phyloP scores from a whole-genome alignment of 129 eudicot genomes.

The Centrapalus pauciflorus region DNA sequence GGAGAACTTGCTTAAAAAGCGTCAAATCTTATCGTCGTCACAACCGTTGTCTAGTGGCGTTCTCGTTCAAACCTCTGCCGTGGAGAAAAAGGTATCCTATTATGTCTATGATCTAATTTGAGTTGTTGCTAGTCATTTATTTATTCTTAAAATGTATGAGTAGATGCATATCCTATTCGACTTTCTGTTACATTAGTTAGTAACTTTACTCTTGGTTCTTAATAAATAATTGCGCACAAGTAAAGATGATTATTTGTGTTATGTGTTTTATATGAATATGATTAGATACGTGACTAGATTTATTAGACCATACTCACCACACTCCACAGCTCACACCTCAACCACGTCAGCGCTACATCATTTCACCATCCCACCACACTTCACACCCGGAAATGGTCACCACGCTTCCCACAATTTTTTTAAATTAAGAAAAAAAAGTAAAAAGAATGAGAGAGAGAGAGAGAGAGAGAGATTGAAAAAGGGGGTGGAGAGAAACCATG shows the following conservation, averaged over 20 bases:
- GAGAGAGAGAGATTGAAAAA: no score
- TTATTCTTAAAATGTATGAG: not conserved
- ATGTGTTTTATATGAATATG: not conserved
- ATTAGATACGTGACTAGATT: not conserved
- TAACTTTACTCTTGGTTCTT: not conserved
- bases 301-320: no score
- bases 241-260: not conserved
- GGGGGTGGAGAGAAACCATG: no score
- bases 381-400: no score
- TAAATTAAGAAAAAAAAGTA: no score
- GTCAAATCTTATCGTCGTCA: conserved; percentile 44
- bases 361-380: no score
- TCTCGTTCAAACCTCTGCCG: conserved; percentile 22
- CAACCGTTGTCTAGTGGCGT: conserved; percentile 27
- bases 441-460: no score
- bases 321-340: no score
- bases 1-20: conserved; percentile 72
- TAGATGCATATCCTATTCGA: not conserved
- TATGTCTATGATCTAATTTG: not conserved
- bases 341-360: no score
- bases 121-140: not conserved
- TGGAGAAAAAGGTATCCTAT: conserved; percentile 47
- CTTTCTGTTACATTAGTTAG: not conserved
- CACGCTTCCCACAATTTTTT: no score
- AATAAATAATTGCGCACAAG: not conserved